Conservation (phyloP, 164 flowering plant genomes). For the Sedum album region DNA sequence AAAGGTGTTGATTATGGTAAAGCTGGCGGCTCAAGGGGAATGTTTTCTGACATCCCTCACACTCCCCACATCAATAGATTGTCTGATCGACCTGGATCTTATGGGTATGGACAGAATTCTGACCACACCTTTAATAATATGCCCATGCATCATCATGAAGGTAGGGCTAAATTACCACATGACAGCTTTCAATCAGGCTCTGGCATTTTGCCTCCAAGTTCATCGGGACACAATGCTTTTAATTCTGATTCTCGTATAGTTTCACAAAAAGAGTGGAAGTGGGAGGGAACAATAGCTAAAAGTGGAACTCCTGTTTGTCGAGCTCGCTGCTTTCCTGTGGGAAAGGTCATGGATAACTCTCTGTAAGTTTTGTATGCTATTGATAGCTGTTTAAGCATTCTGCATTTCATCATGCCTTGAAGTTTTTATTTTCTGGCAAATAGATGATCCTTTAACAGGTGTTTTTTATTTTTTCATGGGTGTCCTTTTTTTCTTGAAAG, state of each 20-base stretch:
- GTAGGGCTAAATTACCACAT: constrained; percentile 27
- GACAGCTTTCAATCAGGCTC: constrained; percentile 35
- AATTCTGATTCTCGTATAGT: constrained; percentile 40
- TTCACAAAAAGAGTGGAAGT: constrained; percentile 70
- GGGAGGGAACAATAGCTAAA: constrained; percentile 95
- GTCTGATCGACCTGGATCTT: constrained; percentile 24
- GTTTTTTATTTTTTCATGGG: neutral
- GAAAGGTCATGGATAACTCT: constrained; percentile 55
- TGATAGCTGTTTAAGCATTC: neutral
- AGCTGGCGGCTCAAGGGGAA: constrained; percentile 21
- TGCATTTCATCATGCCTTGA: neutral
- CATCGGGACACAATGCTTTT: constrained; percentile 30
- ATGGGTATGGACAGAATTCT: constrained; percentile 24
- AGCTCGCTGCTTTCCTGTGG: constrained; percentile 96
- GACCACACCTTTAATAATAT: constrained; percentile 21
- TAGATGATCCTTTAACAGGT: too few relatives aligned
- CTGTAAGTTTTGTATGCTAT: constrained; percentile 49
- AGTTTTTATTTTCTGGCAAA: neutral
- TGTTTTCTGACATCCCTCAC: constrained; percentile 30
- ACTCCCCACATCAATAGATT: constrained; percentile 28
- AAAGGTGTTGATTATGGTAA: constrained; percentile 42
- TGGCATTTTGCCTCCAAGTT: constrained; percentile 29
- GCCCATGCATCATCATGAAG: constrained; percentile 21
- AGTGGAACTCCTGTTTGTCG: constrained; percentile 92
- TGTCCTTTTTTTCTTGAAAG: neutral